Evolutionary conservation across 768 basidiomycete genomes (phyloP).

Genomic region (Omphalotus guepiniiformis): DNA sequence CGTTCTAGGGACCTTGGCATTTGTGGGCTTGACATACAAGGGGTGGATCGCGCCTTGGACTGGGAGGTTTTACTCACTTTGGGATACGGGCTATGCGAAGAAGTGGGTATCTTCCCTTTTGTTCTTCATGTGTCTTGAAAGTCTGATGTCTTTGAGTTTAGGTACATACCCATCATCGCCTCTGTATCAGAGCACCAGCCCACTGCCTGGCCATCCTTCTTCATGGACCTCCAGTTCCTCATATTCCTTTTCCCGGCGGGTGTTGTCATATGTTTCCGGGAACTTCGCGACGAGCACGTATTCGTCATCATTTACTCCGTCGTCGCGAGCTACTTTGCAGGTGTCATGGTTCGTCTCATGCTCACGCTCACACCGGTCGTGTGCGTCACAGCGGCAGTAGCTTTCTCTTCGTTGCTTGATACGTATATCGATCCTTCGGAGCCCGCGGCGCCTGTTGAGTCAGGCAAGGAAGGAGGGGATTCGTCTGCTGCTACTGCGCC

Average conservation of each 20-base stretch:
- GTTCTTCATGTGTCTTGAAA: not conserved
- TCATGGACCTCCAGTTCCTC: conserved; percentile 98
- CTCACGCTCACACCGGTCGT: conserved; percentile 95
- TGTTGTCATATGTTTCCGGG: conserved; percentile 88
- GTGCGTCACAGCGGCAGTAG: conserved; percentile 89
- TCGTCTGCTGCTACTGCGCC: conserved; percentile 23
- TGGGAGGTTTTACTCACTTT: conserved; percentile 98
- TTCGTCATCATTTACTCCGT: conserved; percentile 98
- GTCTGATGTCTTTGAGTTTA: conserved; percentile 24
- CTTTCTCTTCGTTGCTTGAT: conserved; percentile 82
- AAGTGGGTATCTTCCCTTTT: conserved; percentile 50
- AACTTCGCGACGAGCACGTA: conserved; percentile 93
- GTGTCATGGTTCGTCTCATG: conserved; percentile 99
- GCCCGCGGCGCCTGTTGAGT: conserved; percentile 40
- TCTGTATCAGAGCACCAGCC: conserved; percentile 99
- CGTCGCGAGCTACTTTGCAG: conserved; percentile 96
- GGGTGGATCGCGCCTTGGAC: conserved; percentile 99
- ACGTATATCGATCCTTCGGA: conserved; percentile 84
- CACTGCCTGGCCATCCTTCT: conserved; percentile 99
- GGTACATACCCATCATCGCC: conserved; percentile 96
- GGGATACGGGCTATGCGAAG: conserved; percentile 99
- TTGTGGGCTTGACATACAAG: conserved; percentile 82
- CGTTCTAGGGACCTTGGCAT: conserved; percentile 63
- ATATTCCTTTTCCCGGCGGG: conserved; percentile 98
- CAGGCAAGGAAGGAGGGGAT: conserved; percentile 17